Evolutionary conservation across 495 filamentous ascomycete genomes (phyloP).

Genomic region (Apodospora peruviana): DNA sequence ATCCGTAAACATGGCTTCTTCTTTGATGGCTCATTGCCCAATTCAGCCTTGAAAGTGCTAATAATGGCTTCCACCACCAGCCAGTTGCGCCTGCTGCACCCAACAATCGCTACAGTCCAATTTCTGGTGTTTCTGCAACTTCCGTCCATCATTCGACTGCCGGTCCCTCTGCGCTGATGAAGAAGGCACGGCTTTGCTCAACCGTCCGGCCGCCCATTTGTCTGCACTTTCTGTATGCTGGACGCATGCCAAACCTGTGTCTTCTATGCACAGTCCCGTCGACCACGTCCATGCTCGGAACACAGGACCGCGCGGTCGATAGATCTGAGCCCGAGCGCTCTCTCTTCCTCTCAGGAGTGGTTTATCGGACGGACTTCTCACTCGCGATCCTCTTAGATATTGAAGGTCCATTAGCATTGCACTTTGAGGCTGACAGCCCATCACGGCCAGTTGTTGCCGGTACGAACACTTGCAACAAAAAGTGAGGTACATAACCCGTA

Average conservation of each 20-base stretch:
- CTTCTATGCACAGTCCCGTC: not conserved
- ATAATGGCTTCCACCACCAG: not conserved
- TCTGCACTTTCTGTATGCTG: not conserved
- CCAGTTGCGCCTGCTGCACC: not conserved
- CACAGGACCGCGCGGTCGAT: not conserved
- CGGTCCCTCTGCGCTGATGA: not conserved
- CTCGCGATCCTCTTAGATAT: not conserved
- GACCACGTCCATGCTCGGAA: not conserved
- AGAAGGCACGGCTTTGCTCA: not conserved
- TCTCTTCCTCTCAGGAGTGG: not conserved
- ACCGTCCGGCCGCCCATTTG: not conserved
- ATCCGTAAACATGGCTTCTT: not conserved
- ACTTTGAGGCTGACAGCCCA: no score
- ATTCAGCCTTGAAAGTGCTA: not conserved
- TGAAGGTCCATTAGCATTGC: not conserved
- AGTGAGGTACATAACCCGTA: no score
- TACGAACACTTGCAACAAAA: no score
- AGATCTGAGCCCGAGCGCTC: slow-evolving; percentile 6
- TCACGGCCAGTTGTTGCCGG: no score
- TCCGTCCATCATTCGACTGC: not conserved
- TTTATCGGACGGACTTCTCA: not conserved
- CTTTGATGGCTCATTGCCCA: not conserved
- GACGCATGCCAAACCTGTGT: not conserved
- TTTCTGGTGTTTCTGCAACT: slow-evolving; percentile 1
- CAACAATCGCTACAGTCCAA: not conserved